Evolutionary conservation across 805 yeast species (phyloP), one percentile per base, ranked within the genome.

Genomic region (Candida orba): DNA sequence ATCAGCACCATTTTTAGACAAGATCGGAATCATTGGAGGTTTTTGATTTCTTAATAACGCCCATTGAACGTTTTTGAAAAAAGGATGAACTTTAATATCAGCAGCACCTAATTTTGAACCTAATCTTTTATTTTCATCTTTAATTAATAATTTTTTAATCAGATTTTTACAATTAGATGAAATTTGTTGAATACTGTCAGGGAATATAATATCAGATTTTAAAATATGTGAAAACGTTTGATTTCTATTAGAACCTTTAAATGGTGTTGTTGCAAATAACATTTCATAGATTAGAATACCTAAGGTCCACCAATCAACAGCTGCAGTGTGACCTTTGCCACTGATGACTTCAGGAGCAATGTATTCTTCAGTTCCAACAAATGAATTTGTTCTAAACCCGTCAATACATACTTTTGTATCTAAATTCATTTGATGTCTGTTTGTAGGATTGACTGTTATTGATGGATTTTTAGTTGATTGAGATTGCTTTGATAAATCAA

Each of bases 241-340:
- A 57, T 89, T 89, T 36, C 98, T 74, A 51, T 82, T 88, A 31
- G 78, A 70, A 7, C 99, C 99, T 66, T 93, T 93, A 67, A 91
- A 93, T 2, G 99, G 99, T 0, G 99, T 93, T 8, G 88, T 84
- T 1, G 98, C 98, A 63, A 79, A 90, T 20, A 93, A 67, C 99
- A 93, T 93, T 60, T 93, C 99, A 63, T 79, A 95, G 22, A 89
- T 69, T 55, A 93, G 73, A 18, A 93, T 89, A 4, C 99, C 99
- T 51, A 93, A 68, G 0, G 99, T 93, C 99, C 99, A 93, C 99
- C 99, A 93, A 63, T 93, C 99, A 15, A 93, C 99, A 0, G 98
- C 96, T 8, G 91, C 83, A 1, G 98, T 91, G 57, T 93, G 99
- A 2, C 99, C 99, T 54, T 90, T 86, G 2, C 98, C 98, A 61